phyloP scores from a whole-genome alignment of 306 rosid genomes.

The Rosa multiflora region DNA sequence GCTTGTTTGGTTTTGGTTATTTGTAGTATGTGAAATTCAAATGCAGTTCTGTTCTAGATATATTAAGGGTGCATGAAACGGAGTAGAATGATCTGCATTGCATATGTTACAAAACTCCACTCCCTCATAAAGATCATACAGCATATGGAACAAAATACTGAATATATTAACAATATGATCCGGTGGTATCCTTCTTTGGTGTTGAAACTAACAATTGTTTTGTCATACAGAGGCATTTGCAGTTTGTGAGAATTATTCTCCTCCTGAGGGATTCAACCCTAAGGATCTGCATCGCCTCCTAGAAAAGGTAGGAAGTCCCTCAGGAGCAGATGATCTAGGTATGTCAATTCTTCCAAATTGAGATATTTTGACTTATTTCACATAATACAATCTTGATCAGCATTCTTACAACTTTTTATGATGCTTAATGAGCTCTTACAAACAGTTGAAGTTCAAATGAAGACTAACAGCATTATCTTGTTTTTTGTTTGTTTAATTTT shows the following conservation, averaged over 20 bases:
- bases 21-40: background rate
- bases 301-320: constrained; percentile 97
- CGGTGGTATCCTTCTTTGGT: background rate
- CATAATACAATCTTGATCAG: background rate
- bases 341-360: constrained; percentile 22
- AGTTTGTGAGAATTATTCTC: constrained; percentile 90
- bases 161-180: background rate
- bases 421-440: background rate
- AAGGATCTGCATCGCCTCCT: constrained; percentile 80
- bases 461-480: background rate
- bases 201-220: constrained; percentile 16
- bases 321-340: constrained; percentile 88
- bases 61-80: background rate
- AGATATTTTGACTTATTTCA: background rate
- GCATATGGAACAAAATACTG: background rate
- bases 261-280: constrained; percentile 90
- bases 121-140: background rate
- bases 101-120: background rate
- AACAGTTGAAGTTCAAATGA: background rate
- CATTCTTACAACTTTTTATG: background rate
- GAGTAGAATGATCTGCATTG: background rate
- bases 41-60: background rate
- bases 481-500: background rate
- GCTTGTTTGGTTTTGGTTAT: background rate
- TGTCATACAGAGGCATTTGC: constrained; percentile 91